Evolutionary conservation across 805 yeast species (phyloP).

Genomic region (Myxozyma udenii): DNA sequence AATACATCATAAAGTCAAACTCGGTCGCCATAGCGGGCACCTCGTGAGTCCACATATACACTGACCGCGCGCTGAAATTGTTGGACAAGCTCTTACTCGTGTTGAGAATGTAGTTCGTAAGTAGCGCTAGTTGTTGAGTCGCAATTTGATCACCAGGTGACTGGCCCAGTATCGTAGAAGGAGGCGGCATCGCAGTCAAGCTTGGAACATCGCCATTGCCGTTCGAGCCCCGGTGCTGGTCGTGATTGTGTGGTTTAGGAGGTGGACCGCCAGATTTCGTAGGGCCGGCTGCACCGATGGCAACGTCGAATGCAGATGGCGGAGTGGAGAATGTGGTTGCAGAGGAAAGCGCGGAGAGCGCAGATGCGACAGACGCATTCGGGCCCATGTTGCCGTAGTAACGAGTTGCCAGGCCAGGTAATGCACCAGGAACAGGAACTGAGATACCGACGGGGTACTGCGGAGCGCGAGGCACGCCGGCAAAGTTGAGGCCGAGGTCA

Average conservation of each 20-base stretch:
- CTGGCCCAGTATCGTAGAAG: conserved; percentile 21
- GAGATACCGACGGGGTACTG: conserved; percentile 14
- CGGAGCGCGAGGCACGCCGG: conserved; percentile 8
- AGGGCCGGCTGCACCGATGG: conserved; percentile 5
- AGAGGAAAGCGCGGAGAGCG: conserved; percentile 25
- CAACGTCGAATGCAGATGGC: conserved; percentile 15
- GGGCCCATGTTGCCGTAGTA: conserved; percentile 10
- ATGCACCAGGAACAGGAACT: conserved; percentile 28
- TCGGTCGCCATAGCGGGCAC: conserved; percentile 29
- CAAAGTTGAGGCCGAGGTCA: not conserved
- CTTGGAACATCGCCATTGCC: conserved; percentile 24
- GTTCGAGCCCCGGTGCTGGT: not conserved
- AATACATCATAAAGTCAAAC: conserved; percentile 28
- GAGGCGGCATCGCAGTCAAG: conserved; percentile 24
- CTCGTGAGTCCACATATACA: conserved; percentile 30
- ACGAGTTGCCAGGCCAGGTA: conserved; percentile 28
- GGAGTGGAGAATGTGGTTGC: conserved; percentile 27
- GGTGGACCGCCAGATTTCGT: not conserved
- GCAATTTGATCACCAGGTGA: conserved; percentile 14
- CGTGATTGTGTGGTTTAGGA: not conserved
- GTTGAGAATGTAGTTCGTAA: conserved; percentile 25
- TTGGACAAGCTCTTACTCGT: conserved; percentile 23
- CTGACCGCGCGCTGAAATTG: conserved; percentile 25
- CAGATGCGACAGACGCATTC: conserved; percentile 20
- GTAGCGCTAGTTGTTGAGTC: conserved; percentile 24